Percentiles rank a stretch among this genome's conserved stretches.
phyloP scores from a whole-genome alignment of 2,329 filamentous ascomycete genomes.

The Mycosphaerella sp. region DNA sequence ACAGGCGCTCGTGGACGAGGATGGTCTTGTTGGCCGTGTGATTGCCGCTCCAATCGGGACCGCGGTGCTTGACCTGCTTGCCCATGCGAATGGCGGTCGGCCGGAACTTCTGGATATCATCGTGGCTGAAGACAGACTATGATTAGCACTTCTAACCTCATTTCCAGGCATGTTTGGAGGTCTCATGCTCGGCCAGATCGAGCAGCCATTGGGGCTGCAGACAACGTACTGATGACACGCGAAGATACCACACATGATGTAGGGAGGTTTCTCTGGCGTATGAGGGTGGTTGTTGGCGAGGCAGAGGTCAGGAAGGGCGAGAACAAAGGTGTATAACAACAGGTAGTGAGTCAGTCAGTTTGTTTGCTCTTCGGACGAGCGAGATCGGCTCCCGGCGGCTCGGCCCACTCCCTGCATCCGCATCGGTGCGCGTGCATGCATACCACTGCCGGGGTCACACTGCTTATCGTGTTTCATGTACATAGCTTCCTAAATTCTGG shows the following conservation, averaged over 20 bases:
- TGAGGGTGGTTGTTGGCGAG: slow-evolving; percentile 34
- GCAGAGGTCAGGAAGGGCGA: not conserved
- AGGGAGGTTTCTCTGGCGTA: slow-evolving; percentile 15
- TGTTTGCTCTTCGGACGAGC: not conserved
- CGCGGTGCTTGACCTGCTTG: slow-evolving; percentile 94
- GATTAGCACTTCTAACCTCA: slow-evolving; percentile 9
- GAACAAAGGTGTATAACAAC: not conserved
- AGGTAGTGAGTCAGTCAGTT: not conserved
- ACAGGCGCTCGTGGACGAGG: slow-evolving; percentile 93
- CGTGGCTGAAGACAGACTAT: slow-evolving; percentile 52
- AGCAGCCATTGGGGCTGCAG: slow-evolving; percentile 79
- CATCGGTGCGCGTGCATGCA: not conserved
- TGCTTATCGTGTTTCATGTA: not conserved
- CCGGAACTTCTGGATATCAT: slow-evolving; percentile 95
- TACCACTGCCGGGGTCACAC: not conserved
- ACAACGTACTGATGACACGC: slow-evolving; percentile 76
- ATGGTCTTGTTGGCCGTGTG: slow-evolving; percentile 88
- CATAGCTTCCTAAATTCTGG: not conserved
- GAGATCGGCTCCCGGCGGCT: not conserved
- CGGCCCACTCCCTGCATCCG: not conserved
- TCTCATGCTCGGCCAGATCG: slow-evolving; percentile 9
- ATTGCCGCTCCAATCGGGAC: slow-evolving; percentile 94
- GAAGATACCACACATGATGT: slow-evolving; percentile 93
- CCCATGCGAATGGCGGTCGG: slow-evolving; percentile 86
- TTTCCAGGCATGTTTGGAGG: slow-evolving; percentile 6